These are phyloP conservation scores for Cercospora sesami DNA, from an alignment of 2,329 filamentous ascomycete species.

Conservation along the genomic window DNA sequence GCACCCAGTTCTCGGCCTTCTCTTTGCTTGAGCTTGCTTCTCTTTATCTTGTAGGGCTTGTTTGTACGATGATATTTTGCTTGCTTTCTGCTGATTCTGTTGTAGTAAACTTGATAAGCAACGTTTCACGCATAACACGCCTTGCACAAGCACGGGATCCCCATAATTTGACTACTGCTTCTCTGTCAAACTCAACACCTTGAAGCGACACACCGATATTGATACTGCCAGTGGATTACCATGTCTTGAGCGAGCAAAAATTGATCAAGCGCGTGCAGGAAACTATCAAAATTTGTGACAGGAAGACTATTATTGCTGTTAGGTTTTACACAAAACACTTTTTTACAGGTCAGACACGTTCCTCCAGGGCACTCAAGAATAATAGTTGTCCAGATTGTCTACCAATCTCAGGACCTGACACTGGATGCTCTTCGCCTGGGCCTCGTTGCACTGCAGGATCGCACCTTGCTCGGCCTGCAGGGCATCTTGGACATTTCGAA, in stretches of 20 bases:
- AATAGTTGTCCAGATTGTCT: constrained; percentile 15
- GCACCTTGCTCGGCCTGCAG: constrained; percentile 18
- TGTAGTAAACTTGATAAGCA: neutral
- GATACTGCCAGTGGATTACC: neutral
- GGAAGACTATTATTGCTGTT: neutral
- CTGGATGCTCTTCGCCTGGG: constrained; percentile 12
- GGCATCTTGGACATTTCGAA: constrained; percentile 15
- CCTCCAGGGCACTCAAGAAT: neutral
- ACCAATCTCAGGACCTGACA: constrained; percentile 20
- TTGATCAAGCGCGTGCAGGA: neutral
- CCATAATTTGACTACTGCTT: neutral
- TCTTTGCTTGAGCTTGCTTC: neutral
- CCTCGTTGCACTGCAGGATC: constrained; percentile 16
- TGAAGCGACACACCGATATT: neutral
- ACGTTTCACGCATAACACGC: neutral
- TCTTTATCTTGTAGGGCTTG: neutral
- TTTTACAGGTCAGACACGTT: neutral
- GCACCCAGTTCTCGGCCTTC: neutral
- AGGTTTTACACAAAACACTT: neutral
- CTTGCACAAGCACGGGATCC: neutral
- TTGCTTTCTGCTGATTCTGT: neutral
- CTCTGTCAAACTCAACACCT: neutral
- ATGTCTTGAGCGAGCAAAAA: neutral
- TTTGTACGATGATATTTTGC: neutral
- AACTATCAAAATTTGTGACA: neutral